Conservation (phyloP, 495 filamentous ascomycete species). For the Neurospora sp. region DNA sequence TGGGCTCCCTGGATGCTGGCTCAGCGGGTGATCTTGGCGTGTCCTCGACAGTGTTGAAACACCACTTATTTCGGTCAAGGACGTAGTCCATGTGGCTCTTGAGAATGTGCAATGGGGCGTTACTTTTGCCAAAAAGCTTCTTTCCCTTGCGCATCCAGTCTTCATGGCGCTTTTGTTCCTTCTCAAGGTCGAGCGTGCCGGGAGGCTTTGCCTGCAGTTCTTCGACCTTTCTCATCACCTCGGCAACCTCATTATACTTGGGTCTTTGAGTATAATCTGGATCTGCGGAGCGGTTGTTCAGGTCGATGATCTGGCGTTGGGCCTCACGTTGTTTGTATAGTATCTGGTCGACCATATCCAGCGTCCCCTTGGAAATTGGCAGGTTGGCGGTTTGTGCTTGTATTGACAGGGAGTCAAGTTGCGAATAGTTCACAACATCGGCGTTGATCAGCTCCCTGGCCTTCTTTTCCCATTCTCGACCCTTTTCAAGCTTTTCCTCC, state of each 20-base stretch:
- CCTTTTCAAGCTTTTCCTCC: constrained; percentile 61
- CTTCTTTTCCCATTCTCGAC: constrained; percentile 85
- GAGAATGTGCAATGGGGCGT: constrained; percentile 91
- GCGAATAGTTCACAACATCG: constrained; percentile 83
- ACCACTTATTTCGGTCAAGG: constrained; percentile 73
- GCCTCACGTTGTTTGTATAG: constrained; percentile 94
- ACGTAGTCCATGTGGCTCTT: constrained; percentile 92
- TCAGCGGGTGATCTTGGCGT: constrained; percentile 84
- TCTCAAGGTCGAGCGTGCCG: constrained; percentile 87
- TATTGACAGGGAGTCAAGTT: constrained; percentile 80
- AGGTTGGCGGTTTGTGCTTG: constrained; percentile 62
- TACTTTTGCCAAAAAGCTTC: constrained; percentile 97
- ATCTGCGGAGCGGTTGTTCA: constrained; percentile 68
- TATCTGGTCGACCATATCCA: constrained; percentile 79
- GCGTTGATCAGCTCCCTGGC: constrained; percentile 87
- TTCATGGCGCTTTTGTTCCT: constrained; percentile 89
- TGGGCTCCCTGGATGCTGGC: constrained; percentile 77
- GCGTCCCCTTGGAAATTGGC: constrained; percentile 72
- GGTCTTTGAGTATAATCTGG: constrained; percentile 69
- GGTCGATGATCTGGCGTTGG: constrained; percentile 69
- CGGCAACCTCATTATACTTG: constrained; percentile 80
- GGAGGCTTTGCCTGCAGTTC: constrained; percentile 84
- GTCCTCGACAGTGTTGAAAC: constrained; percentile 81
- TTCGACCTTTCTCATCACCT: constrained; percentile 76
- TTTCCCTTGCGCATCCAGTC: constrained; percentile 99